Conservation (phyloP, 441 rosid species). For the Brassica balearica region DNA sequence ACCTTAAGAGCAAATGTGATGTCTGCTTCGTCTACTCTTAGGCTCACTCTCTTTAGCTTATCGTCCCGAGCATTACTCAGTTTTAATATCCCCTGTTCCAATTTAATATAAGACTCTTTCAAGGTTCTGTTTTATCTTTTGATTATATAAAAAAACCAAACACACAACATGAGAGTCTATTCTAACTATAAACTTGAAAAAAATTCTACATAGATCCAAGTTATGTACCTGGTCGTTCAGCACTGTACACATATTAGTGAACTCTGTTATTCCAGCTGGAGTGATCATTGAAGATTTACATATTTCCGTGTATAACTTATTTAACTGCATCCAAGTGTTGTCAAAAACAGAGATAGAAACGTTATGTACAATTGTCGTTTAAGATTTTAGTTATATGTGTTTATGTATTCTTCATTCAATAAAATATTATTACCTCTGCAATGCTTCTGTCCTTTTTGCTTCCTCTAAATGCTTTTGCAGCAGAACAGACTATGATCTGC, state of each 20-base stretch:
- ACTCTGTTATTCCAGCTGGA: slow-evolving; percentile 70
- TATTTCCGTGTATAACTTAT: slow-evolving; percentile 65
- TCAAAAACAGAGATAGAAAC: slow-evolving; percentile 25
- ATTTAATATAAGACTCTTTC: slow-evolving; percentile 11
- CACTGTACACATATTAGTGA: slow-evolving; percentile 74
- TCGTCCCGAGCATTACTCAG: slow-evolving; percentile 79
- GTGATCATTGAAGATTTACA: slow-evolving; percentile 80
- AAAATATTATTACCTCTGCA: slow-evolving; percentile 61
- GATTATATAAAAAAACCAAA: slow-evolving; percentile 2
- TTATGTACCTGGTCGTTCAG: slow-evolving; percentile 81
- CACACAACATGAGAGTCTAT: not conserved
- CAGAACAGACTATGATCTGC: slow-evolving; percentile 41
- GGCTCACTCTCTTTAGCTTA: slow-evolving; percentile 65
- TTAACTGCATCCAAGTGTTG: slow-evolving; percentile 63
- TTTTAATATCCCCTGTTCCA: slow-evolving; percentile 74
- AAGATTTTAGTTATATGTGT: not conserved
- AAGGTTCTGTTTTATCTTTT: not conserved
- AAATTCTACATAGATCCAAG: no score
- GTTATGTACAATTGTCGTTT: not conserved
- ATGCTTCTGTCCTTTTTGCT: slow-evolving; percentile 77
- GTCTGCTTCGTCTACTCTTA: slow-evolving; percentile 82
- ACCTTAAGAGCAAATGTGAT: slow-evolving; percentile 90
- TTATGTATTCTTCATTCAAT: not conserved
- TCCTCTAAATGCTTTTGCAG: slow-evolving; percentile 77
- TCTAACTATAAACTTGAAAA: not conserved